Percentiles rank a stretch among this genome's conserved stretches.
Evolutionary conservation across 2,329 filamentous ascomycete genomes (phyloP).

Genomic region (Trichophyton rubrum): DNA sequence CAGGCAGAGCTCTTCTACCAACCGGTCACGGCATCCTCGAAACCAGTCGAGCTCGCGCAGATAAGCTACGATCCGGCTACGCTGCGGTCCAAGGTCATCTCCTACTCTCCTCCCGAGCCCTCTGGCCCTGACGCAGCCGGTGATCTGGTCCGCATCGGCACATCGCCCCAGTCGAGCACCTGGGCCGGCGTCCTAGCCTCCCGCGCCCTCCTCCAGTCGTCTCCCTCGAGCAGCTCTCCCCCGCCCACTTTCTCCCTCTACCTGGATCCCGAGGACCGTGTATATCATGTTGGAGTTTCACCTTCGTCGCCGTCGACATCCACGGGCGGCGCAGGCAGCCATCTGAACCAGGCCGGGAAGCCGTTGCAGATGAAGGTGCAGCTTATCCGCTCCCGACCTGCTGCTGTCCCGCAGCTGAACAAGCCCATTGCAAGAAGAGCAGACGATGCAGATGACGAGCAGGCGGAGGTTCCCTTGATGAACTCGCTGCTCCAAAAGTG

Average conservation of each 20-base stretch:
- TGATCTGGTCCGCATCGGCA: conserved; percentile 42
- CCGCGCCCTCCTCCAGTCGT: conserved; percentile 13
- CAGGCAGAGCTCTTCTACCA: conserved; percentile 29
- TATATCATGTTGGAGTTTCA: conserved; percentile 31
- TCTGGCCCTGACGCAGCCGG: conserved; percentile 16
- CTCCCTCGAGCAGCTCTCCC: conserved; percentile 4
- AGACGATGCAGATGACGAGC: conserved; percentile 25
- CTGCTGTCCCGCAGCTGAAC: conserved; percentile 29
- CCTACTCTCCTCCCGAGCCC: conserved; percentile 27
- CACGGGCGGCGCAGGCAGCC: not conserved
- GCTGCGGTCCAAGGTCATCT: conserved; percentile 25
- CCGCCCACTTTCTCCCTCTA: conserved; percentile 26
- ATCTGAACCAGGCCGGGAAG: not conserved
- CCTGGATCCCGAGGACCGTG: conserved; percentile 25
- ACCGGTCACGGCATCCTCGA: conserved; percentile 21
- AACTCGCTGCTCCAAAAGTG: conserved; percentile 33
- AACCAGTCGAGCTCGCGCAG: conserved; percentile 28
- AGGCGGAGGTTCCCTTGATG: conserved; percentile 24
- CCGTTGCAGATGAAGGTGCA: conserved; percentile 21
- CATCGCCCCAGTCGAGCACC: conserved; percentile 32
- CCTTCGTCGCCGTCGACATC: conserved; percentile 3
- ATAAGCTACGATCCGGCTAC: conserved; percentile 31
- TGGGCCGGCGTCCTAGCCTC: conserved; percentile 33
- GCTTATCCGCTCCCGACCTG: conserved; percentile 22
- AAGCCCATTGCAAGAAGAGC: conserved; percentile 28